phyloP scores from a whole-genome alignment of 352 stramenopile genomes.

The Peronospora farinosa region DNA sequence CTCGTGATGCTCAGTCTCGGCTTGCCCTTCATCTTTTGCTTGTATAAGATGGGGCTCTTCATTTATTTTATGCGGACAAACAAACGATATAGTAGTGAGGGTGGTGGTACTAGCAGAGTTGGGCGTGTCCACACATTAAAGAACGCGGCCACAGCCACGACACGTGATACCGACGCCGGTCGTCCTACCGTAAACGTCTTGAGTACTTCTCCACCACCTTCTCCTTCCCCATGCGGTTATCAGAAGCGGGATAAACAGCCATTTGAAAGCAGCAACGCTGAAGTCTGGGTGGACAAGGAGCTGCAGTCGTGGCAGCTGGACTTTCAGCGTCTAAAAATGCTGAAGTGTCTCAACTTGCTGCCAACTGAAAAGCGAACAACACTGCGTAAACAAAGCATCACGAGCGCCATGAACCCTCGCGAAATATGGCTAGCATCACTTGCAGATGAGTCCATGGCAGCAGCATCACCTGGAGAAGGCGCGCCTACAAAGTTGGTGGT shows the following conservation, averaged over 20 bases:
- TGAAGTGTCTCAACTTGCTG: constrained; percentile 46
- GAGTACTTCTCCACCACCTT: constrained; percentile 21
- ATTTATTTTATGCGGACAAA: constrained; percentile 34
- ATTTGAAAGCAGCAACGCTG: constrained; percentile 31
- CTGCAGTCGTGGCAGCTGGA: constrained; percentile 59
- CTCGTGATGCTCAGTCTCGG: constrained; percentile 32
- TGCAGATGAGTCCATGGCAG: constrained; percentile 8
- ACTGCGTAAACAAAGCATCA: constrained; percentile 29
- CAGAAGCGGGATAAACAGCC: constrained; percentile 18
- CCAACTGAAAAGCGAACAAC: constrained; percentile 42
- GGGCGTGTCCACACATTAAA: constrained; percentile 5
- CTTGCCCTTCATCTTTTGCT: constrained; percentile 34
- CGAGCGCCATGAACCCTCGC: constrained; percentile 28
- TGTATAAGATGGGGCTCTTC: constrained; percentile 35
- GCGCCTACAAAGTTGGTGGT: constrained; percentile 39
- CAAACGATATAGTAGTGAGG: constrained; percentile 6
- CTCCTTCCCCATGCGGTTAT: constrained; percentile 13
- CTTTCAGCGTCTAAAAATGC: constrained; percentile 55
- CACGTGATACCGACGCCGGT: constrained; percentile 18
- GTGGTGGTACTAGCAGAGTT: not conserved
- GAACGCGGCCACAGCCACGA: constrained; percentile 1
- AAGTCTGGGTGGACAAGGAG: constrained; percentile 66
- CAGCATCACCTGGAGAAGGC: constrained; percentile 21
- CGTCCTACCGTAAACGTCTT: constrained; percentile 25
- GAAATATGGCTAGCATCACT: constrained; percentile 63